These are phyloP conservation scores for Lasiodiplodia gonubiensis DNA, from an alignment of 2,329 filamentous ascomycete genomes.

Conservation along the genomic window DNA sequence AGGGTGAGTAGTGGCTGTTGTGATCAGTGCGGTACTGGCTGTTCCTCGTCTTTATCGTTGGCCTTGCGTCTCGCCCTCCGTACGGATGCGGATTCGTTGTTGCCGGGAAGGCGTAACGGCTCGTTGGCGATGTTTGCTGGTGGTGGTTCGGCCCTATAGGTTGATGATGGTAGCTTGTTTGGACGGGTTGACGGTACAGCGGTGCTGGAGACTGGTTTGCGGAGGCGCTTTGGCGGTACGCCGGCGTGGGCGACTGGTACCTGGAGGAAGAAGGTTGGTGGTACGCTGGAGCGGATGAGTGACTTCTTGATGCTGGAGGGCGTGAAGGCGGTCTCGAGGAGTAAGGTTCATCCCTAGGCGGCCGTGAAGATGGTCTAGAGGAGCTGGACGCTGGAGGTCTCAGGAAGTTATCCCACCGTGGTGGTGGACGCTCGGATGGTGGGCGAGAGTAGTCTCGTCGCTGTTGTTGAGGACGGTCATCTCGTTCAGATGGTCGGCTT, in stretches of 20 bases:
- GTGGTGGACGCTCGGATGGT: background rate
- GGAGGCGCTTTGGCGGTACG: background rate
- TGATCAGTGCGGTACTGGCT: background rate
- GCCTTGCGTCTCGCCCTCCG: background rate
- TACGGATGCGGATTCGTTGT: background rate
- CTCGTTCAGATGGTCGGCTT: no score
- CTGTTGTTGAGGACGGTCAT: background rate
- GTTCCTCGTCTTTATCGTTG: background rate
- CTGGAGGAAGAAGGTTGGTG: background rate
- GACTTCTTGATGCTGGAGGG: background rate
- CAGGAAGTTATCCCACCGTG: background rate
- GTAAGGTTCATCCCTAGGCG: background rate
- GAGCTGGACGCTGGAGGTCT: background rate
- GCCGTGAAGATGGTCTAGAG: background rate
- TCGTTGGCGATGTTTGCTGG: background rate
- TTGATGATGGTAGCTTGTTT: background rate
- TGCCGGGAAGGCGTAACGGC: background rate
- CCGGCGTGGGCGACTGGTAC: background rate
- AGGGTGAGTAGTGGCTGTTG: background rate
- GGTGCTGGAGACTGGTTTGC: background rate
- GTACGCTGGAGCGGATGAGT: background rate
- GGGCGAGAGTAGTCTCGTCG: background rate
- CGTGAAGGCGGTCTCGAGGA: background rate
- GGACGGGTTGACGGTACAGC: background rate
- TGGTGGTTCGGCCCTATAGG: background rate